Conservation (phyloP, 1,139 yeast genomes). For the Wickerhamomyces sp. region DNA sequence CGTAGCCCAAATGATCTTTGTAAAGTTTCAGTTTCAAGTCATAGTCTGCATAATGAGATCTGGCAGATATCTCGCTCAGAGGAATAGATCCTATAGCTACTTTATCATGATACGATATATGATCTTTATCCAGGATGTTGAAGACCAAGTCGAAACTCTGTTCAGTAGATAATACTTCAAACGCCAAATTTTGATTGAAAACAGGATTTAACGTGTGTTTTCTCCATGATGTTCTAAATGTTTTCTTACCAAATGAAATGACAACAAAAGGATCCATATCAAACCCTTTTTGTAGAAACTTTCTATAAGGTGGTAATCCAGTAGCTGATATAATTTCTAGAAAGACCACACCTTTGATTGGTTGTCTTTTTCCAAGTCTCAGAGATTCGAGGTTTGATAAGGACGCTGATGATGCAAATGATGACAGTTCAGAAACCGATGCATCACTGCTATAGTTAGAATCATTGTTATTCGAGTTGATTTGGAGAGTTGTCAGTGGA, state of each 20-base stretch:
- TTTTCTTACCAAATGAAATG: slow-evolving; percentile 83
- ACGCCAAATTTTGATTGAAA: slow-evolving; percentile 74
- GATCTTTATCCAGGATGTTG: slow-evolving; percentile 78
- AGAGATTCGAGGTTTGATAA: too few species aligned
- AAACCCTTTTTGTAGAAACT: slow-evolving; percentile 65
- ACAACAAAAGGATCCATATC: slow-evolving; percentile 98
- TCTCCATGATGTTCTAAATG: slow-evolving; percentile 81
- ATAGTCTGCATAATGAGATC: slow-evolving; percentile 16
- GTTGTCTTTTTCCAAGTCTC: background rate
- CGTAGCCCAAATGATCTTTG: slow-evolving; percentile 30
- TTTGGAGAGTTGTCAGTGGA: background rate
- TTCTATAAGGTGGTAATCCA: slow-evolving; percentile 64
- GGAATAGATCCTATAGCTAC: slow-evolving; percentile 64
- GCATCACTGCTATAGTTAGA: slow-evolving; percentile 10
- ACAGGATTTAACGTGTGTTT: slow-evolving; percentile 81
- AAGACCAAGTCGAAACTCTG: slow-evolving; percentile 60
- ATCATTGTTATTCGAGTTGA: slow-evolving; percentile 5
- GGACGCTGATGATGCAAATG: background rate
- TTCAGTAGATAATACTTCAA: slow-evolving; percentile 72
- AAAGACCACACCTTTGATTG: slow-evolving; percentile 66
- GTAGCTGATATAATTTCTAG: slow-evolving; percentile 70
- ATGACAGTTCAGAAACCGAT: slow-evolving; percentile 5
- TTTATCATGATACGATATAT: slow-evolving; percentile 75
- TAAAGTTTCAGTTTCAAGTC: slow-evolving; percentile 34
- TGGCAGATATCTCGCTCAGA: slow-evolving; percentile 33